Percentiles rank a stretch among this genome's conserved stretches.
Conservation (phyloP, 441 rosid genomes). For the Mallotus repandus region DNA sequence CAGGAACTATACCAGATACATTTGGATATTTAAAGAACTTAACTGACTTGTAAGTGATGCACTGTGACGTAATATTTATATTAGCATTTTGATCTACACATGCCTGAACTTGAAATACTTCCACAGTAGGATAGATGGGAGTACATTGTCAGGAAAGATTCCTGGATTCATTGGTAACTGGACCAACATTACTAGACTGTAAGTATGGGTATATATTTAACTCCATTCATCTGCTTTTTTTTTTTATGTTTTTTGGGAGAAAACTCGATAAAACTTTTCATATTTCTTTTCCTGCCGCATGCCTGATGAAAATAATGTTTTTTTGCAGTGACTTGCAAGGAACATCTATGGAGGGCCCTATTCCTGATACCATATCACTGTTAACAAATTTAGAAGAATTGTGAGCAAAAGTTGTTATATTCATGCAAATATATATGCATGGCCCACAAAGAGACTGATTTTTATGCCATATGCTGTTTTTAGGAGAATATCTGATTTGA, state of each 20-base stretch:
- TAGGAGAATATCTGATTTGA: conserved; percentile 82
- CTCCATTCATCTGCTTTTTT: background rate
- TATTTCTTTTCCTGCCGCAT: background rate
- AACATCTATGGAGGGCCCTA: conserved; percentile 79
- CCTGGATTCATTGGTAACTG: conserved; percentile 83
- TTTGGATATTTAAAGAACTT: conserved; percentile 57
- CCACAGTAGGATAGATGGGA: conserved; percentile 86
- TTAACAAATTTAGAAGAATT: conserved; percentile 43
- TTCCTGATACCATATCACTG: conserved; percentile 60
- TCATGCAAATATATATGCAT: background rate
- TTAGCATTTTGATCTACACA: background rate
- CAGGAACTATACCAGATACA: conserved; percentile 65
- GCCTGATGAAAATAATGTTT: background rate
- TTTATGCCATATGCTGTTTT: conserved; percentile 8
- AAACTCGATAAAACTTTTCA: too few species aligned
- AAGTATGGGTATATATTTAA: conserved; percentile 39
- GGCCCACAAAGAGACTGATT: background rate
- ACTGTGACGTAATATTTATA: background rate
- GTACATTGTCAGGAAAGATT: conserved; percentile 60
- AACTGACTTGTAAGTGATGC: conserved; percentile 64
- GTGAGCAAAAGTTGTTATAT: conserved; percentile 38
- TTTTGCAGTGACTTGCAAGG: conserved; percentile 71
- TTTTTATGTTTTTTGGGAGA: too few species aligned
- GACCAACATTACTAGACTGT: conserved; percentile 56
- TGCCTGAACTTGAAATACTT: conserved; percentile 9